Percentiles rank a stretch among this genome's conserved stretches.
phyloP scores from a whole-genome alignment of 306 rosid genomes.

The Chamaecrista fasciculata region DNA sequence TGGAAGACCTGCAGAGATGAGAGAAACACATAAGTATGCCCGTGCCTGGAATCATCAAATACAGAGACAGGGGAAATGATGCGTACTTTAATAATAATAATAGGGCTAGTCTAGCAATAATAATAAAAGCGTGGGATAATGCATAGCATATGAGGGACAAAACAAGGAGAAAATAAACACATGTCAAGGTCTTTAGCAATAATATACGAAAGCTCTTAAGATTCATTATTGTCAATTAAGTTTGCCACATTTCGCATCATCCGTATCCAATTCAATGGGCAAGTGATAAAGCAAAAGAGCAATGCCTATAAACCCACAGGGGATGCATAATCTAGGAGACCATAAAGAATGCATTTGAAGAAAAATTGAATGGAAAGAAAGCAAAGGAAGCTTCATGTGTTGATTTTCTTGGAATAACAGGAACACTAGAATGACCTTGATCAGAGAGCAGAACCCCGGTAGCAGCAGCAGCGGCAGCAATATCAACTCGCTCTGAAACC shows the following conservation, averaged over 20 bases:
- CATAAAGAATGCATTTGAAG: not conserved
- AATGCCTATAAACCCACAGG: not conserved
- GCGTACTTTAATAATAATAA: not conserved
- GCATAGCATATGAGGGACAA: not conserved
- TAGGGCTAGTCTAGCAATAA: too few relatives aligned
- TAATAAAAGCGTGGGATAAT: not conserved
- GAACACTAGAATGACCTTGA: slow-evolving; percentile 48
- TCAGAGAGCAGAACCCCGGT: slow-evolving; percentile 90
- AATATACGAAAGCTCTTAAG: not conserved
- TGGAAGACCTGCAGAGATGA: slow-evolving; percentile 68
- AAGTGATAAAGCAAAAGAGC: not conserved
- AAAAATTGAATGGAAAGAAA: not conserved
- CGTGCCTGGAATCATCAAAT: not conserved
- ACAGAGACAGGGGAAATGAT: not conserved
- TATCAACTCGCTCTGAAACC: slow-evolving; percentile 81
- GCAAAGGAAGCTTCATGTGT: not conserved
- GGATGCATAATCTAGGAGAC: not conserved
- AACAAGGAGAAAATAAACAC: not conserved
- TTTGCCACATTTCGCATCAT: not conserved
- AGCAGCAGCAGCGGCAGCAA: slow-evolving; percentile 80
- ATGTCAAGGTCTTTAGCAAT: not conserved
- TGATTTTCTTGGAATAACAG: not conserved
- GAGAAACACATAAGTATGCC: slow-evolving; percentile 18
- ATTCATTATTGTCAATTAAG: not conserved
- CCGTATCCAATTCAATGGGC: not conserved